Conservation (phyloP, 176 grass and related monocot genomes). For the Aegilops tauschii region DNA sequence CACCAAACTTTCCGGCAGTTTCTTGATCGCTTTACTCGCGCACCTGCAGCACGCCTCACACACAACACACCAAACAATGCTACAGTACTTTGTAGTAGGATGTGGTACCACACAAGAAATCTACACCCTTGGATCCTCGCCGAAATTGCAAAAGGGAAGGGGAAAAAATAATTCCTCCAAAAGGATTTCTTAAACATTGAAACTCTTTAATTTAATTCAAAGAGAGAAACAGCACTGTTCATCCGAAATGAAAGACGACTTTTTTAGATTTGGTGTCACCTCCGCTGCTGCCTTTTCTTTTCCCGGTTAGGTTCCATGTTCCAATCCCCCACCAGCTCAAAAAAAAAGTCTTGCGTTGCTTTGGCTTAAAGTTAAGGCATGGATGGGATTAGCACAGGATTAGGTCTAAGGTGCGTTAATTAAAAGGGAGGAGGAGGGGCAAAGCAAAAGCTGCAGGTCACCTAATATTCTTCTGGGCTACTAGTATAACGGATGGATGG, state of each 20-base stretch:
- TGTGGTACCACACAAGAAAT: background rate
- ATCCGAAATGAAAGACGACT: background rate
- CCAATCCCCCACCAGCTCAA: constrained; percentile 39
- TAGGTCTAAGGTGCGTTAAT: background rate
- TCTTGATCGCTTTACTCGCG: background rate
- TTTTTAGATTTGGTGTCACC: background rate
- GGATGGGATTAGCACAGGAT: background rate
- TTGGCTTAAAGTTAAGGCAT: constrained; percentile 47
- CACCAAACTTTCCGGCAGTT: background rate
- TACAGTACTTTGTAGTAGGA: background rate
- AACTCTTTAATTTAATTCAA: background rate
- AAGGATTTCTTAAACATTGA: too few relatives aligned
- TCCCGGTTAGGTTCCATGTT: constrained; percentile 46
- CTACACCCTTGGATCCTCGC: background rate
- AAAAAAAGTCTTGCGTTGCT: constrained; percentile 3
- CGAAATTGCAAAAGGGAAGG: background rate
- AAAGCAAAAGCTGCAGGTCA: constrained; percentile 46
- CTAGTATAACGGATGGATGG: background rate
- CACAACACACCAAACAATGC: background rate
- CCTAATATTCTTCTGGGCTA: constrained; percentile 37
- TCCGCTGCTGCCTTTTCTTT: background rate
- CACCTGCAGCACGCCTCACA: background rate
- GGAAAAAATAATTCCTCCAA: too few relatives aligned
- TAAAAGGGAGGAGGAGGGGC: constrained; percentile 1
- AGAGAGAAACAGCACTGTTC: background rate